These are phyloP conservation scores for Ogataea paradorogensis DNA, from an alignment of 805 yeast species.

Conservation along the genomic window DNA sequence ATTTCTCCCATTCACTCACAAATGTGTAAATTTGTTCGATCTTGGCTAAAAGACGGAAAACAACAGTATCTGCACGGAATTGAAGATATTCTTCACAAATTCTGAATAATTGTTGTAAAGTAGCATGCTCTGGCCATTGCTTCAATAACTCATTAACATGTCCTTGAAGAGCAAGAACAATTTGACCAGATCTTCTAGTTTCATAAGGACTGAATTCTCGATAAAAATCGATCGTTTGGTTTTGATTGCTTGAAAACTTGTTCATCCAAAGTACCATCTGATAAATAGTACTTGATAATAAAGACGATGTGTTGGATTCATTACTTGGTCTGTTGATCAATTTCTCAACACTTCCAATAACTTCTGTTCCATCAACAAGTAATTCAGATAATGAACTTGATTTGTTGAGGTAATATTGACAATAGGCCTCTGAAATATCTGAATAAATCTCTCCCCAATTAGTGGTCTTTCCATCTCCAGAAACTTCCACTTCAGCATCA, in stretches of 20 bases:
- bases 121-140: constrained; percentile 96
- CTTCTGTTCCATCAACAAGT: constrained; percentile 40
- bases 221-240: constrained; percentile 55
- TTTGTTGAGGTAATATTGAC: constrained; percentile 35
- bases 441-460: constrained; percentile 47
- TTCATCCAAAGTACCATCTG: constrained; percentile 35
- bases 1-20: constrained; percentile 90
- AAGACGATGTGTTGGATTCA: constrained; percentile 27
- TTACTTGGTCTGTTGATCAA: constrained; percentile 22
- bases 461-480: constrained; percentile 24
- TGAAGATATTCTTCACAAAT: constrained; percentile 63
- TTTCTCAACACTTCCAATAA: constrained; percentile 30
- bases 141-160: constrained; percentile 46
- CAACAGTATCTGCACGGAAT: constrained; percentile 64
- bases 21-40: constrained; percentile 82
- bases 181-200: constrained; percentile 52
- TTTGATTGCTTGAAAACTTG: constrained; percentile 17
- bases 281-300: constrained; percentile 36
- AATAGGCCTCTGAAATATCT: constrained; percentile 48
- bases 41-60: constrained; percentile 75
- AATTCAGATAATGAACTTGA: constrained; percentile 21
- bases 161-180: constrained; percentile 44
- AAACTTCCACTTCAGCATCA: constrained; percentile 70
- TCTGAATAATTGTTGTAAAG: constrained; percentile 63
- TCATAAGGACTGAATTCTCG: constrained; percentile 59